These are phyloP conservation scores for Claviceps digitariae DNA, from an alignment of 2,329 filamentous ascomycete genomes.

Conservation along the genomic window DNA sequence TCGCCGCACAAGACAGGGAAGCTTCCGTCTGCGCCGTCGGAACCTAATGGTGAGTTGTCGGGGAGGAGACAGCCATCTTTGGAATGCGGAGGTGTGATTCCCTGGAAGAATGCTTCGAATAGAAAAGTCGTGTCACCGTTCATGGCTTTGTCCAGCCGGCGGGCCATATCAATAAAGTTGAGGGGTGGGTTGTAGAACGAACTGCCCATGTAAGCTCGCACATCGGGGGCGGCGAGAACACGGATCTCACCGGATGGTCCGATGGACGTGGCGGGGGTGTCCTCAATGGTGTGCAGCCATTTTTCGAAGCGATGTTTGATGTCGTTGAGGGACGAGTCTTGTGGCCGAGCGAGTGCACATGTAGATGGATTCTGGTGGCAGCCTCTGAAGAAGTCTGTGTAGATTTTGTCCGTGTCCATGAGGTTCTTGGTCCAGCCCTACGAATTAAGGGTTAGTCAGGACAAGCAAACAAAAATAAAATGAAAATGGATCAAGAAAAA, in stretches of 20 bases:
- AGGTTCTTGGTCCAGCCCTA: constrained; percentile 18
- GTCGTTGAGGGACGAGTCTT: constrained; percentile 3
- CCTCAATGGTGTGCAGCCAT: constrained; percentile 12
- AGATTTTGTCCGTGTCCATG: constrained; percentile 17
- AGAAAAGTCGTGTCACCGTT: background rate
- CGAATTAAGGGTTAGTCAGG: background rate
- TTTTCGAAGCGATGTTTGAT: constrained; percentile 12
- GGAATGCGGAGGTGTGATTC: background rate
- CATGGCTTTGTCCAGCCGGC: constrained; percentile 2
- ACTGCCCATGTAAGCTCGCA: constrained; percentile 9
- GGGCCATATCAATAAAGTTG: constrained; percentile 6
- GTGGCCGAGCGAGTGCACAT: constrained; percentile 1
- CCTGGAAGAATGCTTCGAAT: background rate
- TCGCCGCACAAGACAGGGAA: constrained; percentile 8
- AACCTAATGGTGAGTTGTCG: background rate
- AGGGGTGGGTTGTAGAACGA: constrained; percentile 16
- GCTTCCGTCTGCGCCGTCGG: background rate
- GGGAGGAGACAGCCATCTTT: background rate
- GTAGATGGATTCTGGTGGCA: constrained; percentile 14
- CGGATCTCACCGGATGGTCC: constrained; percentile 6
- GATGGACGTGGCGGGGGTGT: constrained; percentile 11
- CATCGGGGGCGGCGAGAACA: constrained; percentile 12
- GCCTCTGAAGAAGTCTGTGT: constrained; percentile 16
- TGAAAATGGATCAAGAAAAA: no score
- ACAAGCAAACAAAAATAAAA: no score